phyloP scores from a whole-genome alignment of 1,284 basidiomycete species.

The Ceratobasidium sp. region DNA sequence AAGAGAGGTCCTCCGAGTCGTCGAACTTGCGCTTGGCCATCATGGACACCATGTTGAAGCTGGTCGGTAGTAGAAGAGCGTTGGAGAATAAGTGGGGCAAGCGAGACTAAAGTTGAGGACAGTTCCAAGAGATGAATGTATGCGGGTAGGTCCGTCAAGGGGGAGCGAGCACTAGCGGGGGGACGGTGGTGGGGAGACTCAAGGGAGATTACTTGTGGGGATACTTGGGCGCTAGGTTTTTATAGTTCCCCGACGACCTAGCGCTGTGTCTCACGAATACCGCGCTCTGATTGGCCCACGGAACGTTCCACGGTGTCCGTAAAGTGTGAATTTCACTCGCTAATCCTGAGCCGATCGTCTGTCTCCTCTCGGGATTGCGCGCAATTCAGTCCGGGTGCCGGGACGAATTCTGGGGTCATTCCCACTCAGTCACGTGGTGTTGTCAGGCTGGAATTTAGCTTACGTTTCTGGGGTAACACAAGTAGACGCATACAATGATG shows the following conservation, averaged over 20 bases:
- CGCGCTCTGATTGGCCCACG: conserved; percentile 32
- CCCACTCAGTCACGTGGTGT: conserved; percentile 4
- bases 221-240: conserved; percentile 35
- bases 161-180: not conserved
- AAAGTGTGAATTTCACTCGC: conserved; percentile 3
- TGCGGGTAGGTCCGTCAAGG: conserved; percentile 16
- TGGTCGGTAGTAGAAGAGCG: conserved; percentile 7
- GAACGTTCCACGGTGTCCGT: conserved; percentile 25
- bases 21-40: conserved; percentile 77
- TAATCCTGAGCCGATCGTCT: conserved; percentile 5
- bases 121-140: conserved; percentile 10
- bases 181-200: conserved; percentile 35
- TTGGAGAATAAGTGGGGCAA: not conserved
- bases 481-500: not conserved
- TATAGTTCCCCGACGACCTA: conserved; percentile 3
- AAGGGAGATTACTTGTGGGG: conserved; percentile 5
- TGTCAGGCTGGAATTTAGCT: no score
- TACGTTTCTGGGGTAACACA: no score
- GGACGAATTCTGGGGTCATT: conserved; percentile 19
- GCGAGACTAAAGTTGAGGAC: not conserved
- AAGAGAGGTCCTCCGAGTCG: conserved; percentile 60
- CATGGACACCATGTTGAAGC: conserved; percentile 26
- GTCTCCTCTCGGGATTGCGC: not conserved
- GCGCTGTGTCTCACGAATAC: conserved; percentile 32
- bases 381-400: conserved; percentile 27